Percentiles rank a stretch among this genome's conserved stretches.
Conservation (phyloP, 106 monocot genomes). For the Dioscorea alata region DNA sequence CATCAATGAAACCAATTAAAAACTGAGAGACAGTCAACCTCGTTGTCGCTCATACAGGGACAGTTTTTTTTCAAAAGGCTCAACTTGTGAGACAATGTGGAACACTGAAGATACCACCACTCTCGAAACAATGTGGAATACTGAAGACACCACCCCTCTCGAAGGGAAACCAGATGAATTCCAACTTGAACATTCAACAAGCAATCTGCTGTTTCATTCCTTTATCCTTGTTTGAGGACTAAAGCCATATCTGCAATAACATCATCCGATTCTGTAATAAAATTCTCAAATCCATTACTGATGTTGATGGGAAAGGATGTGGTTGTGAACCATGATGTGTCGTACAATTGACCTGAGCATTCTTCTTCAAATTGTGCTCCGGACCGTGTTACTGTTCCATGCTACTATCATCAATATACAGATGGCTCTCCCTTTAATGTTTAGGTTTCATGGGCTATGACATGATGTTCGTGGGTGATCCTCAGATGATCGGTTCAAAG, state of each 20-base stretch:
- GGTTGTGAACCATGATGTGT: constrained; percentile 34
- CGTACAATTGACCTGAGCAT: no score
- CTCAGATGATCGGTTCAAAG: no score
- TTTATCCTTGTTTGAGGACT: constrained; percentile 9
- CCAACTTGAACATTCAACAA: constrained; percentile 9
- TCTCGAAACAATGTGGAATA: no score
- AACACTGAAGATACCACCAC: not conserved
- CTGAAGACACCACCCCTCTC: no score
- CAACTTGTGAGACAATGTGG: not conserved
- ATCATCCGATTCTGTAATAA: constrained; percentile 1
- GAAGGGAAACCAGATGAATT: not conserved
- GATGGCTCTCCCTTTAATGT: not conserved
- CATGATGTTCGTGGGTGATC: no score
- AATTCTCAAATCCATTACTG: constrained; percentile 27
- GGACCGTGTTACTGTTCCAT: not conserved
- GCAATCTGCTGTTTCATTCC: constrained; percentile 10
- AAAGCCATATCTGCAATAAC: not conserved
- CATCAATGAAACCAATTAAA: constrained; percentile 2
- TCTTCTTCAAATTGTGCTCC: not conserved
- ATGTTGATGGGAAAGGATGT: constrained; percentile 79
- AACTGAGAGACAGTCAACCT: constrained; percentile 4
- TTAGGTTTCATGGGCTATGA: not conserved
- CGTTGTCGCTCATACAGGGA: constrained; percentile 37
- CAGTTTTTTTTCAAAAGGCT: constrained; percentile 3
- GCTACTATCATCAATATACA: not conserved